A percentile compares a stretch with the other conserved stretches of the same genome.
Evolutionary conservation across 2,329 filamentous ascomycete species (phyloP).

Genomic region (Periconia sp.): DNA sequence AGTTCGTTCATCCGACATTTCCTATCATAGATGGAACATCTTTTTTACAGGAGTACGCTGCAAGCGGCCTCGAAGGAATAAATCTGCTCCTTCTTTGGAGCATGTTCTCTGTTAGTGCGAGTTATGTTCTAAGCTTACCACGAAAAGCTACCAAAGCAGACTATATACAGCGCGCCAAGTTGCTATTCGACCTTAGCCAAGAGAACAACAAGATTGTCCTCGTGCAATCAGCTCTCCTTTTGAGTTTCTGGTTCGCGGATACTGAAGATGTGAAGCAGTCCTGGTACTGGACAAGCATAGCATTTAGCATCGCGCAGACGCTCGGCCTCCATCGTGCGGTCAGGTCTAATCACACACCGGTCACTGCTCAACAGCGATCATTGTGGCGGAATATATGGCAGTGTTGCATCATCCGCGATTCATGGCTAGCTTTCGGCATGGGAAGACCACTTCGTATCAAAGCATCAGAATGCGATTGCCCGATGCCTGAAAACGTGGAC

Average conservation of each 20-base stretch:
- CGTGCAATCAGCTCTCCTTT: slow-evolving; percentile 51
- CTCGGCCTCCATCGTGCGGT: slow-evolving; percentile 49
- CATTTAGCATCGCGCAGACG: slow-evolving; percentile 51
- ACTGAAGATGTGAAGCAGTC: slow-evolving; percentile 50
- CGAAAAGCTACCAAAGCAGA: slow-evolving; percentile 44
- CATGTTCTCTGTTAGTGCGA: slow-evolving; percentile 46
- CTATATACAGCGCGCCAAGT: slow-evolving; percentile 48
- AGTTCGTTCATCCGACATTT: slow-evolving; percentile 47
- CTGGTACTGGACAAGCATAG: slow-evolving; percentile 56
- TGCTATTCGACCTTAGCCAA: slow-evolving; percentile 42
- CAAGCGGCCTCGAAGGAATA: slow-evolving; percentile 32
- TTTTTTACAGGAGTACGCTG: slow-evolving; percentile 35
- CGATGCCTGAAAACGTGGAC: neutral
- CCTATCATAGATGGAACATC: slow-evolving; percentile 43
- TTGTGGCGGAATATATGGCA: slow-evolving; percentile 52
- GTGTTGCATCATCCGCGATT: slow-evolving; percentile 49
- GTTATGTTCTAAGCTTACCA: slow-evolving; percentile 36
- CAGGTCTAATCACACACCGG: slow-evolving; percentile 22
- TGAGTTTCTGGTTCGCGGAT: slow-evolving; percentile 53
- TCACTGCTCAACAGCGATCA: slow-evolving; percentile 24
- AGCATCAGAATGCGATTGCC: slow-evolving; percentile 43
- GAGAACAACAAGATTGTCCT: slow-evolving; percentile 49
- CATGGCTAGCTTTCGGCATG: slow-evolving; percentile 48
- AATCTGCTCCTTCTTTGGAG: slow-evolving; percentile 50
- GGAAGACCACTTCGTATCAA: slow-evolving; percentile 50